A percentile compares a stretch with the other conserved stretches of the same genome.
Evolutionary conservation across 2,329 filamentous ascomycete species (phyloP).

Genomic region (Tolypocladium cylindrosporum): DNA sequence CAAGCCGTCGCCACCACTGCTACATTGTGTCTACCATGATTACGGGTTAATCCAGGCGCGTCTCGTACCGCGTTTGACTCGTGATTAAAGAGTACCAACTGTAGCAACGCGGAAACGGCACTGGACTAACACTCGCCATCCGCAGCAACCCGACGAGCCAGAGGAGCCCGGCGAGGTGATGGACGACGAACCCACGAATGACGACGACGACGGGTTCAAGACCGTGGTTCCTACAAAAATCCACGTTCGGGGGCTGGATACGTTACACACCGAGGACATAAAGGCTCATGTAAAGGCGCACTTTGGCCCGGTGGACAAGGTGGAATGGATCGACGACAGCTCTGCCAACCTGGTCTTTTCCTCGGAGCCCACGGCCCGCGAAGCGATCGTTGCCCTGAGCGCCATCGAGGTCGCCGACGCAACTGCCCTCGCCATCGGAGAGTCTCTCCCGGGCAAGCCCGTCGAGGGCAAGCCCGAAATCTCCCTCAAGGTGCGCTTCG

Average conservation of each 20-base stretch:
- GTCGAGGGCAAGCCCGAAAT: conserved; percentile 59
- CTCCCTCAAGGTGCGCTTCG: conserved; percentile 61
- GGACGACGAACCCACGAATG: conserved; percentile 18
- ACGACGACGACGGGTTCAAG: conserved; percentile 13
- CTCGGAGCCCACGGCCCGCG: conserved; percentile 38
- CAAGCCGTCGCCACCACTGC: neutral
- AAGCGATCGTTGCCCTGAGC: conserved; percentile 45
- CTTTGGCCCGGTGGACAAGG: conserved; percentile 46
- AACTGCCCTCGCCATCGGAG: conserved; percentile 46
- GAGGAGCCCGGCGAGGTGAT: conserved; percentile 28
- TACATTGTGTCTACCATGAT: too few relatives aligned
- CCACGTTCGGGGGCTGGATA: conserved; percentile 76
- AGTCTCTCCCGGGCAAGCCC: conserved; percentile 59
- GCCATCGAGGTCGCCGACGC: conserved; percentile 41
- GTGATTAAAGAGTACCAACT: too few relatives aligned
- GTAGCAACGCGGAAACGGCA: neutral
- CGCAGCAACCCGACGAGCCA: conserved; percentile 23
- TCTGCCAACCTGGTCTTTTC: conserved; percentile 80
- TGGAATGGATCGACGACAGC: conserved; percentile 94
- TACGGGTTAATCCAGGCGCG: too few relatives aligned
- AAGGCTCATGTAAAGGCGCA: conserved; percentile 64
- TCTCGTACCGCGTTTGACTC: too few relatives aligned
- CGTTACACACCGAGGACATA: conserved; percentile 71
- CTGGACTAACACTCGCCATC: conserved; percentile 6
- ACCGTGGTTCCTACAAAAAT: conserved; percentile 46